Evolutionary conservation across 176 grass and related monocot species (phyloP), one percentile per base, ranked within the genome.

Genomic region (Oryza meyeriana): DNA sequence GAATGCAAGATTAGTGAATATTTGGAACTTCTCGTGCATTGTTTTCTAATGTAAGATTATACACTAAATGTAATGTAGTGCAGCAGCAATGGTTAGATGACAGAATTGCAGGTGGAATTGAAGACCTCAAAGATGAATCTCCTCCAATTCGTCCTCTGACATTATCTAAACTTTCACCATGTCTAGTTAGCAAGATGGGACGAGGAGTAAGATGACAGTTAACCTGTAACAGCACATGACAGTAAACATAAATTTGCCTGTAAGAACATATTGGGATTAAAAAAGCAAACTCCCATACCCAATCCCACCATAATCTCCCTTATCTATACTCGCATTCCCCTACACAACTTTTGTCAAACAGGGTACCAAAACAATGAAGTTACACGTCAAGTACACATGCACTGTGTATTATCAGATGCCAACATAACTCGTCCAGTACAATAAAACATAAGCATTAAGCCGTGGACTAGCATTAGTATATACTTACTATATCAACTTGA

Each of bases 121-220:
- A 44, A 83, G 39, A 98, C 92, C 95, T 98, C 82, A 98, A 88
- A 74, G 84, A 92, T 70, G 95, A 82, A 75, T 98, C 95, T 81
- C 95, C 95, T 73, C 95, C 95, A 10, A 98, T 91, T 83, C 88
- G 89, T 88, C 92, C 92, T 91, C 90, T 77, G 62, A 95, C 88
- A 90, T 98, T 98, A 79, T 98, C 93, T 83, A 90, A 82, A 88
- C 95, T 98, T 87, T 98, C 95, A 40, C 95, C 95, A 44, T 98
- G 95, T 75, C 95, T 85, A 69, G 95, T 98, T 84, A 98, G 92
- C 44, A 98, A 78, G 75, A 98, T 98, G 81, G 95, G 95, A 24
- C 95, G 93, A 83, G 95, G 95, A 77, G 95, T 93, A 13, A 98
- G 87, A 93, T 98, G 95, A 81, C 92, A 95, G 76, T 98, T 98